Base-by-base conservation (phyloP, 2,329 filamentous ascomycete genomes). In the Ampelomyces quisqualis region DNA sequence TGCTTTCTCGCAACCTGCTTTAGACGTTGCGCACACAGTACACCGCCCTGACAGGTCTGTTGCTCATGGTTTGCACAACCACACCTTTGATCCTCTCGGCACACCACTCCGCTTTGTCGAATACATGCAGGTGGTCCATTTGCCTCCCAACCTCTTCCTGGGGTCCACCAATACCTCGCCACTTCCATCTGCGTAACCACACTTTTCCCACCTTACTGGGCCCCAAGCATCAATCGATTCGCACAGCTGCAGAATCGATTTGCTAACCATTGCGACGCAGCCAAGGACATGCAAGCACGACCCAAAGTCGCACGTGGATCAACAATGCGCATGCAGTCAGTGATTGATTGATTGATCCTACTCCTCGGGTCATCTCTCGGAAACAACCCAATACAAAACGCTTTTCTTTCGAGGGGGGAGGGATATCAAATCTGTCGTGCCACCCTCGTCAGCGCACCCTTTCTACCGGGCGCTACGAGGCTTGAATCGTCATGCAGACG, bases 51-150 rank as follows among this genome's bases (percentile, higher is more conserved):
- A n/a, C n/a, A n/a, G n/a, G n/a, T n/a, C n/a, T n/a, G n/a, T n/a
- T n/a, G n/a, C n/a, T n/a, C n/a, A n/a, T n/a, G n/a, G n/a, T 14
- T 28, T 21, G 34, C 29, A 29, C 23, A 21, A 28, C 34, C 21
- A 17, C 17, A 20, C 23, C n/a, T n/a, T 26, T 28, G 24, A 14
- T 21, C 11, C 34, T 3, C 34, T 36, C 34, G 34, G 34, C 21
- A 10, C 17, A 21, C 24, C 14, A 19, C 17, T 29, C 34, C 23
- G 13, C 15, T 28, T 36, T 36, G 15, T 21, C 34, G 24, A 29
- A 29, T 20, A 18, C 7, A 18, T 21, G 31, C 31, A 33, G 19
- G 19, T 15, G 31, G 4, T 20, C 29, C n/a, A 24, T n/a, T n/a
- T n/a, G n/a, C n/a, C 22, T 13, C 8, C 13, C 10, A 35, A 11